phyloP scores from a whole-genome alignment of 257 asterid species.

The Fraxinus pennsylvanica region DNA sequence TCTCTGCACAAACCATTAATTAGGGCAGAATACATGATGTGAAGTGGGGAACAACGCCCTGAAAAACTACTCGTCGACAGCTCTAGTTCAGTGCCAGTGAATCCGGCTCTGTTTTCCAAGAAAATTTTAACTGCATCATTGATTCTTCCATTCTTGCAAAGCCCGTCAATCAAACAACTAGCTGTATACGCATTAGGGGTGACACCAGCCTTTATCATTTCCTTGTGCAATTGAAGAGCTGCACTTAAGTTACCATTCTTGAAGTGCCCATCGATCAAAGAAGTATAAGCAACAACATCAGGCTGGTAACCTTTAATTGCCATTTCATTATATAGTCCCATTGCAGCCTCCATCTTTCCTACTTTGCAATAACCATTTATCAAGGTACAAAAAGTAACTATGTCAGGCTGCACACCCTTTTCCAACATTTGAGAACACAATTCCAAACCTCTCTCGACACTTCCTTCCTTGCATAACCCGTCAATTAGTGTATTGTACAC shows the following conservation, averaged over 20 bases:
- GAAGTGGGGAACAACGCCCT: conserved; percentile 24
- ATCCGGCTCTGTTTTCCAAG: conserved; percentile 37
- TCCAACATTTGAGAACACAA: conserved; percentile 65
- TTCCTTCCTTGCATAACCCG: conserved; percentile 61
- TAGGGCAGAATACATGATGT: conserved; percentile 49
- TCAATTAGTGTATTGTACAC: conserved; percentile 62
- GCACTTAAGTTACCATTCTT: conserved; percentile 55
- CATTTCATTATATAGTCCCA: conserved; percentile 73
- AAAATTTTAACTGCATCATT: conserved; percentile 53
- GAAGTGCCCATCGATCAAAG: conserved; percentile 72
- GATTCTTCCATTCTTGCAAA: conserved; percentile 60
- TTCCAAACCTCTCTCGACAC: conserved; percentile 61
- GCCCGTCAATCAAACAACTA: conserved; percentile 60
- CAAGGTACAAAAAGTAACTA: conserved; percentile 58
- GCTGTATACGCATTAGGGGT: conserved; percentile 50
- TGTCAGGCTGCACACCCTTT: conserved; percentile 50
- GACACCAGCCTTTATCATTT: conserved; percentile 56
- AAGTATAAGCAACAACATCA: conserved; percentile 68
- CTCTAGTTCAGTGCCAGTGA: conserved; percentile 17
- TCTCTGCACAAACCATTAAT: conserved; percentile 57
- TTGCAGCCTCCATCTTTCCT: conserved; percentile 62
- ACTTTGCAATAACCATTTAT: conserved; percentile 64
- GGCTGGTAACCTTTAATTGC: conserved; percentile 56
- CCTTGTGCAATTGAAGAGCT: conserved; percentile 60
- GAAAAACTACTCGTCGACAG: neutral